phyloP scores from a whole-genome alignment of 352 stramenopile genomes.

The Phytophthora chlamydospora region DNA sequence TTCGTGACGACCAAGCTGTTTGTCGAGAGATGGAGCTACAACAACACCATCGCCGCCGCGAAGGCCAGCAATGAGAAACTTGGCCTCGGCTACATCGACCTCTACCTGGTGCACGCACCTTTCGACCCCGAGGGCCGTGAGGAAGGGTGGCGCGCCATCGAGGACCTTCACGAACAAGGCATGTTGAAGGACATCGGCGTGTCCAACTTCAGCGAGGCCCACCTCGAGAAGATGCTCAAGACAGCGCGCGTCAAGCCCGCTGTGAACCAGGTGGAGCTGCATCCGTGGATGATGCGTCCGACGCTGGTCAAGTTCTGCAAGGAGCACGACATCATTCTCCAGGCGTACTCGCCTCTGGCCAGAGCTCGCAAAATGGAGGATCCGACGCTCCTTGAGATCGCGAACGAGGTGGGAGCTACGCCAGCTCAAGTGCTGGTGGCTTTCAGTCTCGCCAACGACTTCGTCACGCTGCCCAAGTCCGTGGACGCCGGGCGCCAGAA shows the following conservation, averaged over 20 bases:
- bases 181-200: conserved; percentile 87
- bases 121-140: conserved; percentile 36
- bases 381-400: conserved; percentile 35
- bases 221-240: conserved; percentile 77
- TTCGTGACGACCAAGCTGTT: conserved; percentile 89
- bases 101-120: conserved; percentile 79
- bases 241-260: conserved; percentile 54
- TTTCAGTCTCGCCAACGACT: conserved; percentile 62
- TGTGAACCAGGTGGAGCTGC: conserved; percentile 85
- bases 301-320: conserved; percentile 71
- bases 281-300: conserved; percentile 67
- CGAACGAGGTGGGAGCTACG: conserved; percentile 33
- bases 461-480: conserved; percentile 66
- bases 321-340: conserved; percentile 44
- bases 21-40: conserved; percentile 60
- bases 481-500: conserved; percentile 45
- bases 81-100: conserved; percentile 81
- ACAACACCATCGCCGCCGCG: conserved; percentile 55
- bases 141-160: conserved; percentile 58
- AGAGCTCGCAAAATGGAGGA: conserved; percentile 44
- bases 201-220: conserved; percentile 86
- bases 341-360: conserved; percentile 62
- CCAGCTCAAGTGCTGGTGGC: conserved; percentile 60
- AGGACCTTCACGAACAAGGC: conserved; percentile 52
- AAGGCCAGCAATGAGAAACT: conserved; percentile 59